These are phyloP conservation scores for Silene vulgaris DNA, from an alignment of 179 eudicot species.

Conservation along the genomic window DNA sequence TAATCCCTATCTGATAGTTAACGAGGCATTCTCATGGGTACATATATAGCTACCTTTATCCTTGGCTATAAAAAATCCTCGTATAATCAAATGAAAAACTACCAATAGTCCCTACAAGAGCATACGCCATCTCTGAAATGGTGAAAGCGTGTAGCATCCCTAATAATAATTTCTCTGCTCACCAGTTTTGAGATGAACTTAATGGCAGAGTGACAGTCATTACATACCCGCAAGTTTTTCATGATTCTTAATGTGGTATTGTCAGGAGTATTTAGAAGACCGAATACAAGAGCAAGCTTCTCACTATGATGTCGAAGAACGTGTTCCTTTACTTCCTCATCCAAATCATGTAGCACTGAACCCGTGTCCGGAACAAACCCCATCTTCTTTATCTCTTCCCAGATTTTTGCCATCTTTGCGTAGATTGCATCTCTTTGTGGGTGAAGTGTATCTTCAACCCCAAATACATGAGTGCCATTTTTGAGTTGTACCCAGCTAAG, in stretches of 20 bases:
- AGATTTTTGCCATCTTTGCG: slow-evolving; percentile 32
- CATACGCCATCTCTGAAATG: slow-evolving; percentile 44
- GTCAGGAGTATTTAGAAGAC: slow-evolving; percentile 39
- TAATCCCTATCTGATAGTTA: not conserved
- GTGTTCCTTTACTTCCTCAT: slow-evolving; percentile 44
- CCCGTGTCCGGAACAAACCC: slow-evolving; percentile 40
- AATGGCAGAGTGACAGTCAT: slow-evolving; percentile 45
- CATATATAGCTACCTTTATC: not conserved
- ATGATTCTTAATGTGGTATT: slow-evolving; percentile 39
- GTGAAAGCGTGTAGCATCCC: slow-evolving; percentile 47
- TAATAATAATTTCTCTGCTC: slow-evolving; percentile 39
- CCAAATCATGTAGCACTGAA: slow-evolving; percentile 45
- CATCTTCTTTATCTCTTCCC: slow-evolving; percentile 47
- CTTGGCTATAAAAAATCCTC: not conserved
- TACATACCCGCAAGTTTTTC: slow-evolving; percentile 48
- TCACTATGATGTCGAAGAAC: slow-evolving; percentile 45
- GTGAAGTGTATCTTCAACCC: slow-evolving; percentile 39
- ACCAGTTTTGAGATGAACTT: slow-evolving; percentile 46
- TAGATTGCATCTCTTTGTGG: slow-evolving; percentile 38
- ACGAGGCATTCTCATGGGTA: not conserved
- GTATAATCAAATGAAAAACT: not conserved
- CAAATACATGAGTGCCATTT: slow-evolving; percentile 37
- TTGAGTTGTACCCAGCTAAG: slow-evolving; percentile 44
- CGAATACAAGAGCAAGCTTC: slow-evolving; percentile 45
- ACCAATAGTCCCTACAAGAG: slow-evolving; percentile 48